A percentile compares a stretch with the other conserved stretches of the same genome.
Conservation (phyloP, 352 stramenopile species). For the Peronospora farinosa region DNA sequence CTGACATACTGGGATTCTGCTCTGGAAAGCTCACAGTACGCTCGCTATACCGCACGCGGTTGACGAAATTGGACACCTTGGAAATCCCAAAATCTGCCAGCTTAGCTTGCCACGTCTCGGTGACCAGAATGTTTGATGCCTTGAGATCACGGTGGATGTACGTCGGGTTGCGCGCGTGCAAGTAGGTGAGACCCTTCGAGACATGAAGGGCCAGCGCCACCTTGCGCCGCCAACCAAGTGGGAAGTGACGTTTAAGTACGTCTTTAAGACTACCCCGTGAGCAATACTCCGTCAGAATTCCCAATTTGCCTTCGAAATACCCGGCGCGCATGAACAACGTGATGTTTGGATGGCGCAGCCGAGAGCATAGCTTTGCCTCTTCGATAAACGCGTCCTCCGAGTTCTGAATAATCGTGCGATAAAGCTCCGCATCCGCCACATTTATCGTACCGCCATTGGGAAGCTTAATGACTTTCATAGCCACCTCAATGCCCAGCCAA, state of each 20-base stretch:
- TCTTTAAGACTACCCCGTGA: conserved; percentile 64
- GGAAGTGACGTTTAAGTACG: conserved; percentile 53
- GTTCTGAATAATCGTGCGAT: conserved; percentile 67
- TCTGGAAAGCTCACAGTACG: conserved; percentile 26
- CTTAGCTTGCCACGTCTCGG: conserved; percentile 65
- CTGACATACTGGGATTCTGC: conserved; percentile 39
- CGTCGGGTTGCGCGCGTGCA: conserved; percentile 63
- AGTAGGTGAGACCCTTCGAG: conserved; percentile 59
- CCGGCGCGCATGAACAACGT: conserved; percentile 62
- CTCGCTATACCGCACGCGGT: conserved; percentile 34
- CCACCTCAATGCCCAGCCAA: conserved; percentile 69
- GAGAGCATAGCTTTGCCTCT: conserved; percentile 53
- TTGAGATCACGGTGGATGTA: conserved; percentile 75
- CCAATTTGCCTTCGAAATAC: conserved; percentile 58
- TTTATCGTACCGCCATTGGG: conserved; percentile 34
- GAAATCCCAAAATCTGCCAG: conserved; percentile 52
- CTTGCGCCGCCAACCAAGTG: conserved; percentile 56
- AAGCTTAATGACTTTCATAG: conserved; percentile 70
- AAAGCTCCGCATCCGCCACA: conserved; percentile 43
- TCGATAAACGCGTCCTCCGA: conserved; percentile 59
- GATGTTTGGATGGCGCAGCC: conserved; percentile 61
- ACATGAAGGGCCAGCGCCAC: conserved; percentile 51
- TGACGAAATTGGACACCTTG: conserved; percentile 44
- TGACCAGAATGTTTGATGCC: conserved; percentile 67
- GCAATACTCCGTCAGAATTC: conserved; percentile 67